Evolutionary conservation across 2,329 filamentous ascomycete species (phyloP), one percentile per base, ranked within the genome.

Genomic region (Plectosphaerella sp.): DNA sequence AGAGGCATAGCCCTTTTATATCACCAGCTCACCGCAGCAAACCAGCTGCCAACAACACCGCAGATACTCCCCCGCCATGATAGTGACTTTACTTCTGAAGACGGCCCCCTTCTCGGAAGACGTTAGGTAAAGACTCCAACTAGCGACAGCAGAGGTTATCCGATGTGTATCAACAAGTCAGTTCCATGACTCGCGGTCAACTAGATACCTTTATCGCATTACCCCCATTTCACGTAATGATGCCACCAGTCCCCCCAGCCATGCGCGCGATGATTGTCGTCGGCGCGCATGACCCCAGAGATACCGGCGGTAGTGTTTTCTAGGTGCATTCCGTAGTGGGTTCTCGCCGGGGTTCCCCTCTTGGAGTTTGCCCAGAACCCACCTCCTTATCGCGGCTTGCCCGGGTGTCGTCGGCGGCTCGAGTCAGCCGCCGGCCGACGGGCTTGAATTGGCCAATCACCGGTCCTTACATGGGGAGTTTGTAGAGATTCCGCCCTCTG

Each of bases 371-470:
- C 37, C 10, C 9, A 9, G 37, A 39, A 39, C 37, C 15, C 14
- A 15, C 15, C 37, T 14, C 15, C 37, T 16, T 39, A 39, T 16
- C 37, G 16, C 37, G 15, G 37, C 37, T 7, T 7, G 37, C 4
- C 37, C 37, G 37, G 37, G 37, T 39, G 37, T 39, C 15, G 37
- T 14, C 16, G 37, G 16, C 15, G 37, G 15, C 37, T 16, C 37
- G 37, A 39, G 37, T 15, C 37, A 15, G 37, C 16, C 16, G 14
- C 37, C 37, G 37, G 14, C 37, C 37, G 66, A 14, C 28, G 28
- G 28, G 28, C 28, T 33, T 33, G 28, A 33, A 10, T 12, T 33
- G 28, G 8, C 28, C 28, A 33, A 33, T 33, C 28, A 33, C 28
- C 11, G 28, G 28, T 5, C 4, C 28, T 4, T 12, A 3, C 3